A percentile compares a stretch with the other conserved stretches of the same genome.
Evolutionary conservation across 2,329 filamentous ascomycete species (phyloP).

Genomic region (Fonsecaea erecta): DNA sequence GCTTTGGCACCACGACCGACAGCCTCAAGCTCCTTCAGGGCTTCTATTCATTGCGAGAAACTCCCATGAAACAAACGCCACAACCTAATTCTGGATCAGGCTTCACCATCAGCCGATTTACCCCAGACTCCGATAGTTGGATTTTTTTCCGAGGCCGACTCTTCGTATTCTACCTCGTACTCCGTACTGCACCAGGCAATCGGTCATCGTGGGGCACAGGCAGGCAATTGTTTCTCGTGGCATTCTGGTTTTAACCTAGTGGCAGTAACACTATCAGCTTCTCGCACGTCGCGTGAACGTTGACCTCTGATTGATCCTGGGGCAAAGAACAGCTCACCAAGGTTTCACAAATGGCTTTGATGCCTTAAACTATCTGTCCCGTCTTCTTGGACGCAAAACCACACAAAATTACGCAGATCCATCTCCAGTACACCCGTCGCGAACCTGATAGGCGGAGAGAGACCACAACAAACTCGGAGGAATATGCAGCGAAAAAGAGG

Average conservation of each 20-base stretch:
- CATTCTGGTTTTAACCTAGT: background rate
- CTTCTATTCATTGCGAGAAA: no score
- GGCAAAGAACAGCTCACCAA: background rate
- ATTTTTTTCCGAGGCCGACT: background rate
- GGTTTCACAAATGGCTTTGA: background rate
- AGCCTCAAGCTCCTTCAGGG: no score
- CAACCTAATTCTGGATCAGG: background rate
- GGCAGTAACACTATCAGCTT: background rate
- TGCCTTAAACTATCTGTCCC: background rate
- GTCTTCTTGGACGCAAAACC: background rate
- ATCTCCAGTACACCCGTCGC: background rate
- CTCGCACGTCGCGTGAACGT: background rate
- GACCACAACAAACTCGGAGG: background rate
- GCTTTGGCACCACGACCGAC: background rate
- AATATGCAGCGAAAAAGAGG: background rate
- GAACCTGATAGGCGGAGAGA: background rate
- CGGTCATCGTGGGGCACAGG: background rate
- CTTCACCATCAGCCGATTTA: background rate
- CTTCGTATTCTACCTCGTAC: no score
- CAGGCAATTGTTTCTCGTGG: background rate
- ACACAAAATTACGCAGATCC: background rate
- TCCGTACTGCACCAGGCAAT: no score
- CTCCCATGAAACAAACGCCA: background rate
- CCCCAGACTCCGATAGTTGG: background rate
- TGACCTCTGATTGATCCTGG: background rate